A percentile compares a stretch with the other conserved stretches of the same genome.
These are phyloP conservation scores for Nitzschia sp. DNA, from an alignment of 108 stramenopile genomes.

Conservation along the genomic window DNA sequence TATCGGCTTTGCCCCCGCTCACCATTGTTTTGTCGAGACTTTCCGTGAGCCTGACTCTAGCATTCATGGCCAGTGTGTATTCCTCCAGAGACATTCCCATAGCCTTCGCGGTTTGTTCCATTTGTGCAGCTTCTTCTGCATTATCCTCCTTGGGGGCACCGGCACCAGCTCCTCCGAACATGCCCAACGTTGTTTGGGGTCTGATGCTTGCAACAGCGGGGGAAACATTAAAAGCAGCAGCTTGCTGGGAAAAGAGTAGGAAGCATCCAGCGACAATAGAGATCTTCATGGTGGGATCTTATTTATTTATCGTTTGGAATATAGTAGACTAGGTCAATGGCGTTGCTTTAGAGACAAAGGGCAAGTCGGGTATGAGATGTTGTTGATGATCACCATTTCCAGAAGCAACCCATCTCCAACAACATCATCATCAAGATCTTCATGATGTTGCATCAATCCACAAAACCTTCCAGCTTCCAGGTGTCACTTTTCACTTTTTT, in stretches of 20 bases:
- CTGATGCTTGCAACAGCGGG: background rate
- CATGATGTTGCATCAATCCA: no score
- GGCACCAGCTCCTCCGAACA: slow-evolving; percentile 79
- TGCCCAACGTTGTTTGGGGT: slow-evolving; percentile 28
- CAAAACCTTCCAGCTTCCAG: no score
- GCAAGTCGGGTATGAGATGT: no score
- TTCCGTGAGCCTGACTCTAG: slow-evolving; percentile 50
- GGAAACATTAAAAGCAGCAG: slow-evolving; percentile 4
- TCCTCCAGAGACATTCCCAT: slow-evolving; percentile 87
- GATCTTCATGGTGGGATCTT: slow-evolving; percentile 37
- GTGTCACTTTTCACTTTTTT: no score
- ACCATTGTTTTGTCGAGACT: slow-evolving; percentile 56
- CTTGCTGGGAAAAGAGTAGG: slow-evolving; percentile 11
- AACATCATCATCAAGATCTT: no score
- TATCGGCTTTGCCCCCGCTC: slow-evolving; percentile 50
- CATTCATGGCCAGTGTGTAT: slow-evolving; percentile 77
- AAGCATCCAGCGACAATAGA: slow-evolving; percentile 6
- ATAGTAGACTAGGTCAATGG: no score
- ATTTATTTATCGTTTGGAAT: no score
- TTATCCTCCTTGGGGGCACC: slow-evolving; percentile 71
- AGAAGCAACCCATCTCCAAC: no score
- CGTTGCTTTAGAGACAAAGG: no score
- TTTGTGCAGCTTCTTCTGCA: slow-evolving; percentile 59
- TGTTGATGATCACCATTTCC: no score
- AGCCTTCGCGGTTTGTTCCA: slow-evolving; percentile 71